Evolutionary conservation across 768 basidiomycete species (phyloP).

Genomic region (Amanita rubescens): DNA sequence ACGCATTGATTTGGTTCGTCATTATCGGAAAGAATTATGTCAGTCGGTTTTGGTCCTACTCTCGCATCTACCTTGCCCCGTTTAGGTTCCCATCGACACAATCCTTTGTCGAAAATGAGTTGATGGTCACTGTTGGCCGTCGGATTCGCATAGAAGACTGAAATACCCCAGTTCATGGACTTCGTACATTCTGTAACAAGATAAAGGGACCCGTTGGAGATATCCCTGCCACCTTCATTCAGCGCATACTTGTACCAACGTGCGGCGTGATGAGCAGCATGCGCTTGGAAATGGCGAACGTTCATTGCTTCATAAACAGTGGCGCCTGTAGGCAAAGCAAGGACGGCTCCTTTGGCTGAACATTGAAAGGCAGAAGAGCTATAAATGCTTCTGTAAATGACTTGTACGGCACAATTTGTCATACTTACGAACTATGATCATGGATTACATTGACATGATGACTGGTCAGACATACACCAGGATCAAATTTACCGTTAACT

Average conservation of each 20-base stretch:
- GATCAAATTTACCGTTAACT: background rate
- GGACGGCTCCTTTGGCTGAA: background rate
- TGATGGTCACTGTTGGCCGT: background rate
- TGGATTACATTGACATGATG: background rate
- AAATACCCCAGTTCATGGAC: slow-evolving; percentile 2
- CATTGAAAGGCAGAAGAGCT: background rate
- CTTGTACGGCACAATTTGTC: background rate
- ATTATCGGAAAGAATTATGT: background rate
- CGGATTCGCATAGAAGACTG: background rate
- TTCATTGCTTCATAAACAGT: background rate
- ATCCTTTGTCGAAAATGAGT: background rate
- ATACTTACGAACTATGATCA: background rate
- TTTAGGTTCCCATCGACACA: background rate
- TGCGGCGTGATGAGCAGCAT: background rate
- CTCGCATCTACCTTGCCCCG: background rate
- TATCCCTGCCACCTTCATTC: background rate
- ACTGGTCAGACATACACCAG: background rate
- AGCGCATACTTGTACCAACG: background rate
- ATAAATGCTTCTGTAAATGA: background rate
- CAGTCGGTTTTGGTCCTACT: background rate
- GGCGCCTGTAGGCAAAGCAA: background rate
- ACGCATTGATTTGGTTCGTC: background rate
- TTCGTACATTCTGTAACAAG: slow-evolving; percentile 1
- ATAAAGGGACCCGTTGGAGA: background rate
- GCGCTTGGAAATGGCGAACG: background rate